Evolutionary conservation across 2,329 filamentous ascomycete species (phyloP), one percentile per base, ranked within the genome.

Genomic region (Cryphonectria japonica): DNA sequence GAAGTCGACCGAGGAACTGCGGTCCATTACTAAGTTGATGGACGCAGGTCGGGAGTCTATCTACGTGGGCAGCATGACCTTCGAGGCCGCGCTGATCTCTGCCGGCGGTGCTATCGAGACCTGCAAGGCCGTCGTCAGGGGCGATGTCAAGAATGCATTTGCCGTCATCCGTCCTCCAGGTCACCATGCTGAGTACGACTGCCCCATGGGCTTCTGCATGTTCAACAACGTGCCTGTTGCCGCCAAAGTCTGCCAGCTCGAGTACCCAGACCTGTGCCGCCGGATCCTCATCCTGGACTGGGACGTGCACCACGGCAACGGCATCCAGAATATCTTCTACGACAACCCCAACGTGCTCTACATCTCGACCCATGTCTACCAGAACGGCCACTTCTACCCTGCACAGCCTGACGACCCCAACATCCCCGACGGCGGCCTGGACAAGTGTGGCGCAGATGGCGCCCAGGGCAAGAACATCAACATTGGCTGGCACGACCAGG

Each of bases 191-290:
- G 96, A 99, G 79, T 91, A 89, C 71, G 88, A 96, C 76, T 86
- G 90, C 50, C 89, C 95, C 0, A 96, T 97, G 87, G 96, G 96
- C 0, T 99, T 99, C 78, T 99, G 96, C 79, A 88, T 98, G 71
- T 98, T 98, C 83, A 98, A 99, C 83, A 99, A 99, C 77, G 96
- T 98, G 3, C 94, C 93, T 29, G 92, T 99, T 71, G 95, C 95
- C 1, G 91, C 94, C n/a, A 92, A 89, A 72, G 92, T 95, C 16
- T 98, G 95, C 78, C 94, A 97, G 79, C 84, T 87, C 68, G 90
- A 94, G 72, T 96, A 93, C 75, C 93, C 93, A 1, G 89, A 95
- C 3, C 83, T 83, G 11, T 98, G 95, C 78, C 90, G 94, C 69
- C 98, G 97, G 81, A 89, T 99, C 29, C 82, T 99, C 69, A 96